Conservation (phyloP, 495 filamentous ascomycete species). For the Trichoderma gamsii region DNA sequence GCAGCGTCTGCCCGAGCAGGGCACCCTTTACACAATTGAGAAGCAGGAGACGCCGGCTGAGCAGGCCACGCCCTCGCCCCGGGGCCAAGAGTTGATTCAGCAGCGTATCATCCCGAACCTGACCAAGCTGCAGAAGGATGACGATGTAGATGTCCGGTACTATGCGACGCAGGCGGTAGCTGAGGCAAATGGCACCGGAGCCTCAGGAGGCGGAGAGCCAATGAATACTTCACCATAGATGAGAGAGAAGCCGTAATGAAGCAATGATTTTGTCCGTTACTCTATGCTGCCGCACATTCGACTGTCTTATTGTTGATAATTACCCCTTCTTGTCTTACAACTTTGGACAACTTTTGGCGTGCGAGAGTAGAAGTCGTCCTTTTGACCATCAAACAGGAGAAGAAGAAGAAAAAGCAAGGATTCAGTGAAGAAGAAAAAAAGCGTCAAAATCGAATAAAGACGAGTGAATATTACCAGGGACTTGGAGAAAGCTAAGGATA, state of each 20-base stretch:
- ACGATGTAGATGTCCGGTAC: slow-evolving; percentile 96
- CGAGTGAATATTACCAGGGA: too few relatives aligned
- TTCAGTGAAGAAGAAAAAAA: background rate
- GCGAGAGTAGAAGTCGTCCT: background rate
- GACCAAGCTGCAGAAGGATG: slow-evolving; percentile 91
- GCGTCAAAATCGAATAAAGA: too few relatives aligned
- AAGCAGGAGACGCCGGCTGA: slow-evolving; percentile 57
- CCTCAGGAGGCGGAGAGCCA: slow-evolving; percentile 41
- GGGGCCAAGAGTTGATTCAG: slow-evolving; percentile 76
- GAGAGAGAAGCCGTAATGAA: slow-evolving; percentile 27
- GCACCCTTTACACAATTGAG: slow-evolving; percentile 77
- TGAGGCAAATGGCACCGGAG: slow-evolving; percentile 28
- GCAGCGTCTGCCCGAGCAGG: slow-evolving; percentile 79
- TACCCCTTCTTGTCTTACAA: background rate
- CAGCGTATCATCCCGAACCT: slow-evolving; percentile 81
- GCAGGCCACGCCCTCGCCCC: slow-evolving; percentile 52
- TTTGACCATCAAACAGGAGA: background rate
- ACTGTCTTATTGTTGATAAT: background rate
- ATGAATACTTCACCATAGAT: slow-evolving; percentile 57
- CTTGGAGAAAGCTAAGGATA: background rate
- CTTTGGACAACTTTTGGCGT: background rate
- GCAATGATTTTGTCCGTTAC: slow-evolving; percentile 17
- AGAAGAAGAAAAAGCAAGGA: background rate
- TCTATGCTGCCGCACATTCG: background rate
- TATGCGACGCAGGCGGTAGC: slow-evolving; percentile 62